phyloP scores from a whole-genome alignment of 331 rosid genomes.

The Pyrus hybrid region DNA sequence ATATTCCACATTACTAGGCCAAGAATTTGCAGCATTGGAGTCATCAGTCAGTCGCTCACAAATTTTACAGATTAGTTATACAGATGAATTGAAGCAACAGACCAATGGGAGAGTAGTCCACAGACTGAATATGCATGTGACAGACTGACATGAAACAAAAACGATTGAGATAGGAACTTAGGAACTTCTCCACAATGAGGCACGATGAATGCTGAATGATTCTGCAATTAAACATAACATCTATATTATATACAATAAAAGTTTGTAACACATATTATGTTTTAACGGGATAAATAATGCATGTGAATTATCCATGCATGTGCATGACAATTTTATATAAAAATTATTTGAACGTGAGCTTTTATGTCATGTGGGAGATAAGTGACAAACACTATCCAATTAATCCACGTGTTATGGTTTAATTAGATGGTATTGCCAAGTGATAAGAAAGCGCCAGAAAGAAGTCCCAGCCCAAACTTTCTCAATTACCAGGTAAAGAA shows the following conservation, averaged over 20 bases:
- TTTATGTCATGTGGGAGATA: background rate
- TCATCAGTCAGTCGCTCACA: background rate
- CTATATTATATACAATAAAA: background rate
- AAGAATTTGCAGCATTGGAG: background rate
- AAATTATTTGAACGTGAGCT: too few relatives aligned
- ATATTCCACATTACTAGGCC: background rate
- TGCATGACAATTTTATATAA: background rate
- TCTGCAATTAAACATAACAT: background rate
- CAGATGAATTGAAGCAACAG: background rate
- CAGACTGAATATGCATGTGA: background rate
- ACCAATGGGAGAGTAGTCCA: too few relatives aligned
- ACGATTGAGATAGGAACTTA: background rate
- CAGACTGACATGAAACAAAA: background rate
- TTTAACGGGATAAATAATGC: background rate
- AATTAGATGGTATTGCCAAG: background rate
- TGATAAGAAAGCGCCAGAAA: too few relatives aligned
- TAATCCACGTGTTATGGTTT: background rate
- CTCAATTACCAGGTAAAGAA: background rate
- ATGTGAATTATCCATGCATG: too few relatives aligned
- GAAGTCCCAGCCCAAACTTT: background rate
- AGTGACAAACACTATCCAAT: background rate
- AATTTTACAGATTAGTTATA: background rate
- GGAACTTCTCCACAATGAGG: background rate
- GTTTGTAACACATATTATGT: background rate
- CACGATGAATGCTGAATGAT: background rate